These are phyloP conservation scores for Pythium angustatum DNA, from an alignment of 352 stramenopile species.

Conservation along the genomic window DNA sequence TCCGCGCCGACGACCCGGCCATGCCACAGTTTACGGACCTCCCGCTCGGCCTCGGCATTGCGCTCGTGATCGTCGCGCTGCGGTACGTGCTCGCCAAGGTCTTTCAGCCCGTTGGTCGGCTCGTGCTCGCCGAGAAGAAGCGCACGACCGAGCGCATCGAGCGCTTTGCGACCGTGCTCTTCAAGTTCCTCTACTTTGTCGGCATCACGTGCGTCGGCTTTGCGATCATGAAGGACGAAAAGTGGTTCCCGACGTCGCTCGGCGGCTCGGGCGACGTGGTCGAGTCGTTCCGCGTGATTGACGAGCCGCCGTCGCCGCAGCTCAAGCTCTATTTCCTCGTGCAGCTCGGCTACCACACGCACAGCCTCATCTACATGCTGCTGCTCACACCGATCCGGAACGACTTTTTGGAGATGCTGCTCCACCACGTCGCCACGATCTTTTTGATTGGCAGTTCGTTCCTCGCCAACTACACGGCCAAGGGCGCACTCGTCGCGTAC, in stretches of 20 bases:
- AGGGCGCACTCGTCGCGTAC: conserved; percentile 49
- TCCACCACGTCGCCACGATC: conserved; percentile 61
- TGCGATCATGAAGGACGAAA: conserved; percentile 48
- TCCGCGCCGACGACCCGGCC: conserved; percentile 21
- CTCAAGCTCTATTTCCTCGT: conserved; percentile 56
- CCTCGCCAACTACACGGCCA: conserved; percentile 51
- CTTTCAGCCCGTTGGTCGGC: conserved; percentile 48
- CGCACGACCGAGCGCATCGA: conserved; percentile 52
- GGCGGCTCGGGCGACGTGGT: conserved; percentile 40
- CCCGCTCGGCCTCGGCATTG: conserved; percentile 32
- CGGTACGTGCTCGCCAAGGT: conserved; percentile 38
- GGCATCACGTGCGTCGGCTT: conserved; percentile 45
- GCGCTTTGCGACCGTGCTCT: conserved; percentile 69
- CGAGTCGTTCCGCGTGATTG: conserved; percentile 33
- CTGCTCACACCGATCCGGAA: conserved; percentile 57
- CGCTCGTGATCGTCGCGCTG: conserved; percentile 41
- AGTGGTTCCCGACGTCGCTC: conserved; percentile 48
- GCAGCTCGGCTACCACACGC: conserved; percentile 58
- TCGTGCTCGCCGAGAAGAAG: conserved; percentile 55
- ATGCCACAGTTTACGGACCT: conserved; percentile 61
- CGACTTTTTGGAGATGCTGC: conserved; percentile 62
- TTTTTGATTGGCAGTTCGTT: conserved; percentile 60
- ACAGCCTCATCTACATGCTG: conserved; percentile 58
- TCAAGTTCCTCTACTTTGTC: conserved; percentile 70
- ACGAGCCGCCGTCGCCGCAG: conserved; percentile 32